Conservation (phyloP, 768 basidiomycete genomes). For the Naganishia friedmannii region DNA sequence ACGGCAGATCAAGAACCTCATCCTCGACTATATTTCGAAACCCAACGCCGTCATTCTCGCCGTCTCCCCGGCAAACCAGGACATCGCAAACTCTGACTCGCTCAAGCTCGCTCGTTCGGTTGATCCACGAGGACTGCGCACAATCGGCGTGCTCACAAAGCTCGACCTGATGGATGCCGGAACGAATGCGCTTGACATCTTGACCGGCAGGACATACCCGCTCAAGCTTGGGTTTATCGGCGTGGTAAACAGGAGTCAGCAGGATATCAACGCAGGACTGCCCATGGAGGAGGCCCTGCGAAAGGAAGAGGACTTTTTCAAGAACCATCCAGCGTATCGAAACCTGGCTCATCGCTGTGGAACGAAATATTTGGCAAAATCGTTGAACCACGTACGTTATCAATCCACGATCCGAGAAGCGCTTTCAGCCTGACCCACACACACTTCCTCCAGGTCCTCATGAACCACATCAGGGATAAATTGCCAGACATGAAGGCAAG, state of each 20-base stretch:
- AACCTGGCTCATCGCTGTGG: conserved; percentile 97
- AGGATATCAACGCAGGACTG: conserved; percentile 87
- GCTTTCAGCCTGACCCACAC: neutral
- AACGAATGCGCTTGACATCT: conserved; percentile 91
- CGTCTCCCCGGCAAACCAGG: conserved; percentile 95
- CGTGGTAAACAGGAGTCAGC: conserved; percentile 94
- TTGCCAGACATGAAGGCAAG: conserved; percentile 99
- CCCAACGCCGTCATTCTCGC: conserved; percentile 96
- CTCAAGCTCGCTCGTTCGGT: conserved; percentile 93
- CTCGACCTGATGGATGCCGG: conserved; percentile 99
- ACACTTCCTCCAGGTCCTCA: conserved; percentile 66
- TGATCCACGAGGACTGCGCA: conserved; percentile 92
- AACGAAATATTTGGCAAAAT: conserved; percentile 90
- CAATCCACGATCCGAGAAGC: conserved; percentile 37
- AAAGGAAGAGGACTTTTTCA: conserved; percentile 87
- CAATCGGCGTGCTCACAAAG: conserved; percentile 94
- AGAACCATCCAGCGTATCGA: conserved; percentile 80
- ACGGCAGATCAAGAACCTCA: conserved; percentile 86
- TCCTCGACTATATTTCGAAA: conserved; percentile 94
- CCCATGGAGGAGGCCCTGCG: conserved; percentile 78
- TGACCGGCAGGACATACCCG: conserved; percentile 95
- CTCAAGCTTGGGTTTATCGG: conserved; percentile 98
- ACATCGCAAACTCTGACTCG: conserved; percentile 96
- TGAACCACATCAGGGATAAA: conserved; percentile 98
- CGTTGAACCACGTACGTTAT: conserved; percentile 77